Evolutionary conservation across 106 monocot genomes (phyloP).

Genomic region (Acorus calamus): DNA sequence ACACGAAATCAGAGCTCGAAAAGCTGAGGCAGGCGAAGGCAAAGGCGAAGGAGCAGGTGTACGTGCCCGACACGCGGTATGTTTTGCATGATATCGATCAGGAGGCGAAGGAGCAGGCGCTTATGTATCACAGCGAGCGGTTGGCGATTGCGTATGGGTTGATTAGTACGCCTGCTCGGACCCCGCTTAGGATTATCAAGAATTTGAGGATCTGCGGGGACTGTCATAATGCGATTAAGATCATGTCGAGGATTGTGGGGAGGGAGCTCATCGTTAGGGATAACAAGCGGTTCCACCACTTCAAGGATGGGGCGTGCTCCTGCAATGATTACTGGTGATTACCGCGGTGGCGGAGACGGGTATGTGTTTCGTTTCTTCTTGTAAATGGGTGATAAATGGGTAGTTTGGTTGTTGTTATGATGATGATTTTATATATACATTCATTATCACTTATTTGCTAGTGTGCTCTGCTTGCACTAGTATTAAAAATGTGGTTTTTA

Average conservation of each 20-base stretch:
- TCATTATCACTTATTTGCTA: too few species aligned
- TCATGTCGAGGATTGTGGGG: conserved; percentile 94
- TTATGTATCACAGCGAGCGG: conserved; percentile 89
- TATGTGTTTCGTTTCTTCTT: too few species aligned
- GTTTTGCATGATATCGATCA: conserved; percentile 96
- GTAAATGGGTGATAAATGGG: too few species aligned
- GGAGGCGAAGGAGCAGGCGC: conserved; percentile 93
- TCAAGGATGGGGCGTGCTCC: conserved; percentile 90
- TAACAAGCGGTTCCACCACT: conserved; percentile 87
- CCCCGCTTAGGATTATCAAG: conserved; percentile 83
- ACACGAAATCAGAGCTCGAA: conserved; percentile 9
- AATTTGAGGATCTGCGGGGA: conserved; percentile 81
- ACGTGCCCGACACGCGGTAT: conserved; percentile 91
- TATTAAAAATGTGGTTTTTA: too few species aligned
- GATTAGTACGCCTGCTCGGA: conserved; percentile 89
- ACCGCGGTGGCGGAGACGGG: too few species aligned
- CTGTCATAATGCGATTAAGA: conserved; percentile 95
- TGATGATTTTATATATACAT: too few species aligned
- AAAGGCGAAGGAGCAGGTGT: conserved; percentile 63
- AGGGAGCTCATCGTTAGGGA: conserved; percentile 87
- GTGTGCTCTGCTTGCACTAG: too few species aligned
- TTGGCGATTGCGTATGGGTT: conserved; percentile 91
- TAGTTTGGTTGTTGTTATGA: too few species aligned
- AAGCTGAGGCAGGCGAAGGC: conserved; percentile 7
- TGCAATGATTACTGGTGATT: conserved; percentile 84